Evolutionary conservation across 2,329 filamentous ascomycete species (phyloP).

Genomic region (Beauveria bassiana): DNA sequence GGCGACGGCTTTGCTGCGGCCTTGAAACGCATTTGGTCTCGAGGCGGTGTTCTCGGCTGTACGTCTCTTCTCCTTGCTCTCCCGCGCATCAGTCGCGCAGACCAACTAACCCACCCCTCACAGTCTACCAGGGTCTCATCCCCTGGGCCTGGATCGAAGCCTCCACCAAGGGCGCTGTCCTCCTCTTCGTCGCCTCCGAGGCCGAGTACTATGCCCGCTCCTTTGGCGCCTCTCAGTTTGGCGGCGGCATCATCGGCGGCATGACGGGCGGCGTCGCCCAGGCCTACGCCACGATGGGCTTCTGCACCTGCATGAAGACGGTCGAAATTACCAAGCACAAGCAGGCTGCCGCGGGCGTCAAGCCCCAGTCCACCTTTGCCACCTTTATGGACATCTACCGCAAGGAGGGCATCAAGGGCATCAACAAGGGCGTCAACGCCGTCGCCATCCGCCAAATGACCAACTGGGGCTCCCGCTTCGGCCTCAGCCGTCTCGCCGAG

Average conservation of each 20-base stretch:
- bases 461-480: slow-evolving; percentile 97
- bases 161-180: slow-evolving; percentile 96
- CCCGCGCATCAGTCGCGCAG: neutral
- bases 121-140: slow-evolving; percentile 99
- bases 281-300: slow-evolving; percentile 99
- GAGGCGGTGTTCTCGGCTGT: slow-evolving; percentile 93
- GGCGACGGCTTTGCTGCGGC: slow-evolving; percentile 76
- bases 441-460: slow-evolving; percentile 98
- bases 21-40: slow-evolving; percentile 81
- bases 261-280: slow-evolving; percentile 93
- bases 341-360: slow-evolving; percentile 72
- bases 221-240: slow-evolving; percentile 78
- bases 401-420: slow-evolving; percentile 84
- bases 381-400: slow-evolving; percentile 98
- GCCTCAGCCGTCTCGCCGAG: slow-evolving; percentile 86
- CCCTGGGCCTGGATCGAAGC: slow-evolving; percentile 99
- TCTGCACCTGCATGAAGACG: slow-evolving; percentile 99
- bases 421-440: slow-evolving; percentile 98
- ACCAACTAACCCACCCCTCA: slow-evolving; percentile 19
- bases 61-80: slow-evolving; percentile 35
- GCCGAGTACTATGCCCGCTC: slow-evolving; percentile 89
- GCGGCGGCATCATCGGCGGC: slow-evolving; percentile 81
- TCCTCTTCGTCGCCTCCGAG: slow-evolving; percentile 97
- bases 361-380: slow-evolving; percentile 82
- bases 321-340: slow-evolving; percentile 99